Conservation (phyloP, 2,329 filamentous ascomycete species). For the Fonsecaea monophora region DNA sequence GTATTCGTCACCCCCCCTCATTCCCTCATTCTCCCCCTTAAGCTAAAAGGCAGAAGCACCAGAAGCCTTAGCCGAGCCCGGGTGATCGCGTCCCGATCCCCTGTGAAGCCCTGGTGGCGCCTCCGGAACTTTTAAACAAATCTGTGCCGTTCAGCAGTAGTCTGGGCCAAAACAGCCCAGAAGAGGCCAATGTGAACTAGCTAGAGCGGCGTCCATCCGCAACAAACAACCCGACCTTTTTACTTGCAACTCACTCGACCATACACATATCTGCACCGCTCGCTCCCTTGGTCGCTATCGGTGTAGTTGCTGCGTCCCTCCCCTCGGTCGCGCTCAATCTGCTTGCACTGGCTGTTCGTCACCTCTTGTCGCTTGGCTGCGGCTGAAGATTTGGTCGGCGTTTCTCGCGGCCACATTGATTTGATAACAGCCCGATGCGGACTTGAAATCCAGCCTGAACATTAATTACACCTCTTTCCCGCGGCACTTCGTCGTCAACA, state of each 20-base stretch:
- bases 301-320: background rate
- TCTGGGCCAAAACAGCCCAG: slow-evolving; percentile 4
- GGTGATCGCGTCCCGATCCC: slow-evolving; percentile 6
- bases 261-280: background rate
- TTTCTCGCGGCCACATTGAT: background rate
- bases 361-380: slow-evolving; percentile 8
- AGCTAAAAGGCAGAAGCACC: background rate
- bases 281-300: background rate
- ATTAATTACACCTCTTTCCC: background rate
- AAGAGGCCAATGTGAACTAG: background rate
- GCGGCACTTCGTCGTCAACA: background rate
- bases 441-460: slow-evolving; percentile 2
- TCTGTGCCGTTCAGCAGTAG: slow-evolving; percentile 8
- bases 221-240: slow-evolving; percentile 3
- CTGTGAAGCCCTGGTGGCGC: background rate
- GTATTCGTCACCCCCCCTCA: background rate
- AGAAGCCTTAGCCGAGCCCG: slow-evolving; percentile 6
- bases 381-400: background rate
- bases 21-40: background rate
- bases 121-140: slow-evolving; percentile 1
- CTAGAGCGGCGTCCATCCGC: slow-evolving; percentile 2
- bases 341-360: background rate
- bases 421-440: background rate
- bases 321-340: background rate
- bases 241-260: background rate